Evolutionary conservation across 1,139 yeast species (phyloP).

Genomic region (Waltiozyma sp.): DNA sequence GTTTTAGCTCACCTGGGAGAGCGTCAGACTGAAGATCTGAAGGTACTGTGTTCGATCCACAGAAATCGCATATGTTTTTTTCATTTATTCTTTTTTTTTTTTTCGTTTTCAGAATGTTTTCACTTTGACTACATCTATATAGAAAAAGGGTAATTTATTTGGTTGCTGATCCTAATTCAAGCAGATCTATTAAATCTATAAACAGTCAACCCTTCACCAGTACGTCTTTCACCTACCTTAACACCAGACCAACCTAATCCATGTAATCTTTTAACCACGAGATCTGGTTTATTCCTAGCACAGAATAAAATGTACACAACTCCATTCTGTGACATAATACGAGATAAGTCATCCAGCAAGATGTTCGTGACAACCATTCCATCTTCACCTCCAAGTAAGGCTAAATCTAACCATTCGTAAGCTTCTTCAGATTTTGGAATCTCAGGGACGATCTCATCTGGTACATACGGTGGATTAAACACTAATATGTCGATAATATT

Average conservation of each 20-base stretch:
- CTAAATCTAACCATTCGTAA: slow-evolving; percentile 72
- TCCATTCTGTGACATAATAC: slow-evolving; percentile 42
- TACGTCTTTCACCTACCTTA: slow-evolving; percentile 51
- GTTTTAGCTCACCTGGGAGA: slow-evolving; percentile 78
- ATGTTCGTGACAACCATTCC: slow-evolving; percentile 80
- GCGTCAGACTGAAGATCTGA: slow-evolving; percentile 87
- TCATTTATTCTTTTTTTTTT: slow-evolving; percentile 4
- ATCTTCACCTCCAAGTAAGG: slow-evolving; percentile 76
- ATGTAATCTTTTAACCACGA: slow-evolving; percentile 39
- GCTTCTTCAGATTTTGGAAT: slow-evolving; percentile 28
- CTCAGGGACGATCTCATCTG: slow-evolving; percentile 60
- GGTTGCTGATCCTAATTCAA: too few species aligned
- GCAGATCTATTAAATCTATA: slow-evolving; percentile 30
- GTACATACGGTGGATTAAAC: slow-evolving; percentile 95
- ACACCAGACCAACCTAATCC: slow-evolving; percentile 44
- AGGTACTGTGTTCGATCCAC: slow-evolving; percentile 87
- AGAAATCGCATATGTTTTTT: slow-evolving; percentile 46
- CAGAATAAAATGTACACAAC: slow-evolving; percentile 79
- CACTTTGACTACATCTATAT: too few species aligned
- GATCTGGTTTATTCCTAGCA: slow-evolving; percentile 72
- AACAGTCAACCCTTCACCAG: slow-evolving; percentile 86
- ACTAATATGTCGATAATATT: slow-evolving; percentile 54
- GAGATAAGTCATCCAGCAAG: slow-evolving; percentile 41
- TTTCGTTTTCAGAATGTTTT: too few species aligned
- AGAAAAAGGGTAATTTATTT: too few species aligned